Evolutionary conservation across 2,329 filamentous ascomycete species (phyloP), one percentile per base, ranked within the genome.

Genomic region (Stachybotrys elegans): DNA sequence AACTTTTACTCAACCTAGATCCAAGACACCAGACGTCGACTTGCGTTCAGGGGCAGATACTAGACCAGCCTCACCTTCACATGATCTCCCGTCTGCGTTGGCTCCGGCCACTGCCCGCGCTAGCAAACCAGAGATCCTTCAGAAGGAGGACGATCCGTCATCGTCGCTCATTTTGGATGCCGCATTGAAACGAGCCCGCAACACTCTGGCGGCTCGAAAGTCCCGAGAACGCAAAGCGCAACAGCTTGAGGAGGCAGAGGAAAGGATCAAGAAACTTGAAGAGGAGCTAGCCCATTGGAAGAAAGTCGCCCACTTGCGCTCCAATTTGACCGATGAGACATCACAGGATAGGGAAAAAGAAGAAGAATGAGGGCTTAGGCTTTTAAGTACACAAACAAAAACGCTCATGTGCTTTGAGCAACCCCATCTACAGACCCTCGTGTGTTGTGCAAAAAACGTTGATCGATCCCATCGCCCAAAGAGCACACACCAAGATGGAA

Each of bases 141-240:
- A 59, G 91, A 91, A 75, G 83, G 86, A 50, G 72, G 95, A 44
- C 84, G 86, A 50, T 83, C 84, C 6, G 90, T 95, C 61, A 71
- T 85, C 47, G 79, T 90, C 31, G 79, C 83, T 20, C 88, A 96
- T 54, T 79, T 83, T 1, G 69, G 79, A 78, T 9, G 64, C 86
- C n/a, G 89, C 88, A 17, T 79, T 91, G 75, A 96, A 96, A 81
- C 87, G 92, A 63, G 91, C 90, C 42, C 86, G 90, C 54, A 97
- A 96, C 66, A 95, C 90, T 8, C 79, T 94, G 63, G 92, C 92
- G 16, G 92, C 92, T 57, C 88, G 92, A 53, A 95, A 95, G 71
- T 95, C 90, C 46, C 84, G 92, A 42, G 84, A 89, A 59, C 84
- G 89, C 53, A 95, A 95, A 72, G 82, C 88, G 44, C 76, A 85